phyloP scores from a whole-genome alignment of 2,329 filamentous ascomycete genomes.

The Alternaria hordeiaustralica region DNA sequence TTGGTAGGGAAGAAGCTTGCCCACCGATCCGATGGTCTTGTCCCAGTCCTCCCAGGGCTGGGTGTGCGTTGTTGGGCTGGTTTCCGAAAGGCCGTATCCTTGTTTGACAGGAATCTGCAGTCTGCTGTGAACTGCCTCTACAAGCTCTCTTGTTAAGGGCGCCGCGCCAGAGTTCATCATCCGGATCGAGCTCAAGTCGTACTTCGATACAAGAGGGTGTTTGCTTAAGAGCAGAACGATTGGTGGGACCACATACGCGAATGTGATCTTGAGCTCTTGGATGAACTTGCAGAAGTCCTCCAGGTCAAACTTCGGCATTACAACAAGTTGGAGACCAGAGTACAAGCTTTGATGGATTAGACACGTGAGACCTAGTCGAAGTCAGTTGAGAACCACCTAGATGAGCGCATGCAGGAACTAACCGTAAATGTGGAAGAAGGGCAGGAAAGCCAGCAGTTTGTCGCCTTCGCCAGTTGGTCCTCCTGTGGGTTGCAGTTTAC shows the following conservation, averaged over 20 bases:
- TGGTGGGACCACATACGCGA: constrained; percentile 82
- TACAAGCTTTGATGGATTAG: constrained; percentile 73
- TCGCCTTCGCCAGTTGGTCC: constrained; percentile 70
- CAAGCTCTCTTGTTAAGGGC: constrained; percentile 80
- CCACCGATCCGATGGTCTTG: constrained; percentile 77
- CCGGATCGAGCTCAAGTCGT: constrained; percentile 78
- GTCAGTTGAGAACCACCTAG: neutral
- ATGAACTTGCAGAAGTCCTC: constrained; percentile 78
- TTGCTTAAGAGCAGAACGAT: constrained; percentile 83
- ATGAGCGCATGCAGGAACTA: constrained; percentile 36
- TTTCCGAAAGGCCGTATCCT: constrained; percentile 90
- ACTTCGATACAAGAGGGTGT: constrained; percentile 76
- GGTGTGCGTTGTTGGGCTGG: constrained; percentile 77
- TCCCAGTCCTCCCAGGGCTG: constrained; percentile 80
- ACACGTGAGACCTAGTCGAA: constrained; percentile 66
- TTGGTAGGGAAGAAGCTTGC: constrained; percentile 78
- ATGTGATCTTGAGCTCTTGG: constrained; percentile 76
- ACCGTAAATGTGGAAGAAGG: constrained; percentile 93
- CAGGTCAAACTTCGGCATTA: constrained; percentile 83
- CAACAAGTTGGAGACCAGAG: constrained; percentile 69
- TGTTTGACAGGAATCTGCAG: constrained; percentile 86
- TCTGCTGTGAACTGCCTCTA: constrained; percentile 75
- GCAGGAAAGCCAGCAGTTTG: constrained; percentile 77
- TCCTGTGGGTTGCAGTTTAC: constrained; percentile 64
- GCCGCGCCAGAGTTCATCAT: constrained; percentile 90